phyloP scores from a whole-genome alignment of 1,139 yeast genomes.

The Schwanniomyces etchellsii region DNA sequence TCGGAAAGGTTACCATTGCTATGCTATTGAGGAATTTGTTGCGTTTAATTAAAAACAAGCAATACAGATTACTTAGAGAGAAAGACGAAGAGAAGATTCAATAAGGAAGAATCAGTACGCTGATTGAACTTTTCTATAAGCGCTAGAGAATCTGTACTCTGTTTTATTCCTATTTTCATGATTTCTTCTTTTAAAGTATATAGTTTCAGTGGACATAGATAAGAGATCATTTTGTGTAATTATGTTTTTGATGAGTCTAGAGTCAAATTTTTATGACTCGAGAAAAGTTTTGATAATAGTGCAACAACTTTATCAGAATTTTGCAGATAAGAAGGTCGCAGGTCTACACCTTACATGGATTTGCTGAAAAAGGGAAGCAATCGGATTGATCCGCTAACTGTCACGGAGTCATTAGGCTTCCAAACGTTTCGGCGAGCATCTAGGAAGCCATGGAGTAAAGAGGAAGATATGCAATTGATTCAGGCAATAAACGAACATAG shows the following conservation, averaged over 20 bases:
- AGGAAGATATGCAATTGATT: slow-evolving; percentile 51
- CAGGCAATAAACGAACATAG: slow-evolving; percentile 27
- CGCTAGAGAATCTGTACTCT: too few species aligned
- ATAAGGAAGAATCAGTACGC: neutral
- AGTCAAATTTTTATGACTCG: too few species aligned
- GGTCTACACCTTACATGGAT: too few species aligned
- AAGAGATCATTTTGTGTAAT: too few species aligned
- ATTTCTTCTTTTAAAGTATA: too few species aligned
- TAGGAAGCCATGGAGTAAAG: slow-evolving; percentile 63
- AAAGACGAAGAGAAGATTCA: neutral
- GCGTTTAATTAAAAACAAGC: slow-evolving; percentile 66
- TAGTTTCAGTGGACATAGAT: too few species aligned
- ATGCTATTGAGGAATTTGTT: slow-evolving; percentile 87
- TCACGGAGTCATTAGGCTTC: slow-evolving; percentile 71
- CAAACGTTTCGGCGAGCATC: slow-evolving; percentile 62
- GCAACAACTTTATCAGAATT: too few species aligned
- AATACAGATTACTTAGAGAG: slow-evolving; percentile 15
- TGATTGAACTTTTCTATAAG: too few species aligned
- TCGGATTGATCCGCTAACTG: slow-evolving; percentile 59
- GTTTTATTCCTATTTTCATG: too few species aligned
- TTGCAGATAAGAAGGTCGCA: too few species aligned
- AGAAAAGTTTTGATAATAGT: too few species aligned
- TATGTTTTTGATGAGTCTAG: too few species aligned
- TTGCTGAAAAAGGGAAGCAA: slow-evolving; percentile 13
- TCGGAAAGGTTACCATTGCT: slow-evolving; percentile 93